Evolutionary conservation across 1,284 basidiomycete genomes (phyloP).

Genomic region (Trichosporon sp.): DNA sequence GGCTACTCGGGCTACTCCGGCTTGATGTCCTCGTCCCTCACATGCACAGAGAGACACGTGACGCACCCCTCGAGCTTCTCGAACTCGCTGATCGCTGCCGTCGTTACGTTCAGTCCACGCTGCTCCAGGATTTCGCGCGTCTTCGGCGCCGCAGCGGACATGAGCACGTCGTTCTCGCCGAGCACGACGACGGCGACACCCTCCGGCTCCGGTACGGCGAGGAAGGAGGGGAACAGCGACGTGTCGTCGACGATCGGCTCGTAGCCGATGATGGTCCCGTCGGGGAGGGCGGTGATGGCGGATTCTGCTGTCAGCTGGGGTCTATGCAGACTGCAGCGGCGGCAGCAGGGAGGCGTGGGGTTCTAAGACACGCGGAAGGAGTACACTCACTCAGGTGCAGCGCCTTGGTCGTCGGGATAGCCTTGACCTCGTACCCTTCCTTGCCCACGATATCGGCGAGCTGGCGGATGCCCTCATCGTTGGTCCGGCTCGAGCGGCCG

Average conservation of each 20-base stretch:
- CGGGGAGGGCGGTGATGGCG: slow-evolving; percentile 24
- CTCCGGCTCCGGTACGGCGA: slow-evolving; percentile 21
- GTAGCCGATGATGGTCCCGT: slow-evolving; percentile 27
- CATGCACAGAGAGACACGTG: slow-evolving; percentile 24
- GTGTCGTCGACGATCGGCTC: slow-evolving; percentile 26
- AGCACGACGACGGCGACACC: slow-evolving; percentile 1
- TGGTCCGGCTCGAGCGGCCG: slow-evolving; percentile 20
- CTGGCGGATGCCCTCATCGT: slow-evolving; percentile 25
- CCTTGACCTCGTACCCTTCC: slow-evolving; percentile 19
- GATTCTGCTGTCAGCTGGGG: slow-evolving; percentile 15
- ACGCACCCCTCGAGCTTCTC: slow-evolving; percentile 27
- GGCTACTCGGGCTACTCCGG: background rate
- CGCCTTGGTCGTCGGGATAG: slow-evolving; percentile 24
- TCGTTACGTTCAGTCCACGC: slow-evolving; percentile 23
- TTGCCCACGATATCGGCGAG: slow-evolving; percentile 13
- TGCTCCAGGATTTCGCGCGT: slow-evolving; percentile 18
- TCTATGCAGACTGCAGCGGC: too few species aligned
- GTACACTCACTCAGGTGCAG: slow-evolving; percentile 24
- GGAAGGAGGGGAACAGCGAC: slow-evolving; percentile 22
- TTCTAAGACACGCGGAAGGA: too few species aligned
- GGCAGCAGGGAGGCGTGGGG: too few species aligned
- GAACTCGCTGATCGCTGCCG: slow-evolving; percentile 22
- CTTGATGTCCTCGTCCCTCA: slow-evolving; percentile 16
- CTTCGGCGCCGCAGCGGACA: slow-evolving; percentile 20
- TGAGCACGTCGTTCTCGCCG: slow-evolving; percentile 23